Percentiles rank a stretch among this genome's conserved stretches.
These are phyloP conservation scores for Salisapilia sapeloensis DNA, from an alignment of 352 stramenopile genomes.

Conservation along the genomic window DNA sequence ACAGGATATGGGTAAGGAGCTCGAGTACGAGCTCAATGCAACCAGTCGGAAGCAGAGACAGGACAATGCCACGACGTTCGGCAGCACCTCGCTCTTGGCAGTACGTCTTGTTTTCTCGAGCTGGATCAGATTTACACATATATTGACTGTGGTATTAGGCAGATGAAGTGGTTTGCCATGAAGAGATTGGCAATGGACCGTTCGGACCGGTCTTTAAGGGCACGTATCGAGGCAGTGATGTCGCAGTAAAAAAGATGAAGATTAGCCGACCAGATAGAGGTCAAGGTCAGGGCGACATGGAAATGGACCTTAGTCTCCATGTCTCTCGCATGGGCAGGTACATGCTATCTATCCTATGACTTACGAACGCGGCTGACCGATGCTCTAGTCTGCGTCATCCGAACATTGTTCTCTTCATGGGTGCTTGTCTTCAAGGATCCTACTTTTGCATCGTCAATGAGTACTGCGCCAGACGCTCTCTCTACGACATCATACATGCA, in stretches of 20 bases:
- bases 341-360: neutral
- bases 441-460: slow-evolving; percentile 96
- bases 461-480: slow-evolving; percentile 86
- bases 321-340: slow-evolving; percentile 62
- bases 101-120: slow-evolving; percentile 12
- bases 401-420: slow-evolving; percentile 98
- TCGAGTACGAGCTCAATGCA: slow-evolving; percentile 73
- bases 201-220: slow-evolving; percentile 75
- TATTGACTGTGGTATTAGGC: slow-evolving; percentile 13
- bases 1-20: slow-evolving; percentile 68
- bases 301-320: slow-evolving; percentile 70
- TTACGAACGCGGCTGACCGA: neutral
- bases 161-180: slow-evolving; percentile 67
- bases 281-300: slow-evolving; percentile 41
- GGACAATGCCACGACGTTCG: slow-evolving; percentile 31
- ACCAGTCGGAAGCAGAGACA: slow-evolving; percentile 22
- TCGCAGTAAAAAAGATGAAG: slow-evolving; percentile 79
- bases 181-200: slow-evolving; percentile 62
- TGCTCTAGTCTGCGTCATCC: slow-evolving; percentile 84
- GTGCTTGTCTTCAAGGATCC: slow-evolving; percentile 88
- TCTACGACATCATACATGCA: slow-evolving; percentile 89
- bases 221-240: slow-evolving; percentile 66
- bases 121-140: neutral
- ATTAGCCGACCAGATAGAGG: slow-evolving; percentile 56
- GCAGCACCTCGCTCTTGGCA: slow-evolving; percentile 53